Evolutionary conservation across 345 rosid species (phyloP).

Genomic region (Syzygium oleosum): DNA sequence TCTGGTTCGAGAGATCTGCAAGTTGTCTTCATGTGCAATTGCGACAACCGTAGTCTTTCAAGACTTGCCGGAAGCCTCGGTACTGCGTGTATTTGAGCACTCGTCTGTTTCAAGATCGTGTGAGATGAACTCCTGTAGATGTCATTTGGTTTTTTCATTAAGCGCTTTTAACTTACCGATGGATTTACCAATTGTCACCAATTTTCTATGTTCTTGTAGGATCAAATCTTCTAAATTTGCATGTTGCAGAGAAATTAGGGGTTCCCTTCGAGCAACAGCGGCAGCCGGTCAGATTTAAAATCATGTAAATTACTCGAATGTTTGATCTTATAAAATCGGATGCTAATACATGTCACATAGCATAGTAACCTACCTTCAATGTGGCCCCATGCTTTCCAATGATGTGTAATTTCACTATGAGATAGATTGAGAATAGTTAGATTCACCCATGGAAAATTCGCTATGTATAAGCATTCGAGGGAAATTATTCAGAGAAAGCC

Average conservation of each 20-base stretch:
- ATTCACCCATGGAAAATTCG: neutral
- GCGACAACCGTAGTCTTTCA: neutral
- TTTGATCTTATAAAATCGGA: neutral
- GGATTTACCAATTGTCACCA: neutral
- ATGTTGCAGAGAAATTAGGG: neutral
- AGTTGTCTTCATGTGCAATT: fast-evolving
- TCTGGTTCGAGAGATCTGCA: neutral
- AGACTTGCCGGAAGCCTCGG: no score
- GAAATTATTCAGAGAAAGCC: neutral
- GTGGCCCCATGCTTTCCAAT: no score
- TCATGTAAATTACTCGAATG: no score
- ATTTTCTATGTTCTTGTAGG: neutral
- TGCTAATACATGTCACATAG: neutral
- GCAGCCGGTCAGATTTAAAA: neutral
- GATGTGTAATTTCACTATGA: neutral
- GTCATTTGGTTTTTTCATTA: neutral
- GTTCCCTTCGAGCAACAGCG: neutral
- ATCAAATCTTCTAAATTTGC: neutral
- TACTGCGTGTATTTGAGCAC: no score
- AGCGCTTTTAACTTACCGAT: neutral
- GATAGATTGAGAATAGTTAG: neutral
- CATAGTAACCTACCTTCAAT: neutral
- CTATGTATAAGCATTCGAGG: fast-evolving
- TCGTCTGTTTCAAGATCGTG: neutral
- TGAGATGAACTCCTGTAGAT: neutral